Evolutionary conservation across 768 basidiomycete species (phyloP).

Genomic region (Boletus pseudopeckii): DNA sequence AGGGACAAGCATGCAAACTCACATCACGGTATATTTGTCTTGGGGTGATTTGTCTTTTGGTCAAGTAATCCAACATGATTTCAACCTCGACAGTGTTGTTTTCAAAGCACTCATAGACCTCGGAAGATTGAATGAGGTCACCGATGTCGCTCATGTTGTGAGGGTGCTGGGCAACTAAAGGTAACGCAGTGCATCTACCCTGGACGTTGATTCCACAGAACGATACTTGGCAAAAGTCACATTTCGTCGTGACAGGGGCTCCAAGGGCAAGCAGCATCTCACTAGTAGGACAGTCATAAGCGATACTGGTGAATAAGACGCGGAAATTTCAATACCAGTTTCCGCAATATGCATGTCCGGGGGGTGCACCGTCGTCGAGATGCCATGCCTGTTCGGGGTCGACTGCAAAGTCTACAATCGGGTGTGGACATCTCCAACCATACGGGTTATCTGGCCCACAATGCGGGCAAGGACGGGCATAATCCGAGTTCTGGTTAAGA

Average conservation of each 20-base stretch:
- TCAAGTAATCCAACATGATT: slow-evolving; percentile 78
- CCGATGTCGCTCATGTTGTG: slow-evolving; percentile 63
- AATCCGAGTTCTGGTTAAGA: slow-evolving; percentile 60
- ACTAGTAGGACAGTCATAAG: slow-evolving; percentile 34
- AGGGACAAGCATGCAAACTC: slow-evolving; percentile 11
- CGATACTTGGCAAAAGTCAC: slow-evolving; percentile 77
- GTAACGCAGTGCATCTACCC: slow-evolving; percentile 63
- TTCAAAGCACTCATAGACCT: slow-evolving; percentile 78
- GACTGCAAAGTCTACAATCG: slow-evolving; percentile 65
- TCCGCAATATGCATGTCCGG: slow-evolving; percentile 77
- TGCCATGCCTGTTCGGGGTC: slow-evolving; percentile 76
- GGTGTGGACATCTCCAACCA: slow-evolving; percentile 80
- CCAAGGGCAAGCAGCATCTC: slow-evolving; percentile 70
- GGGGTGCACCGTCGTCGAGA: slow-evolving; percentile 72
- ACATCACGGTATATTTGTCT: slow-evolving; percentile 78
- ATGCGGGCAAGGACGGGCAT: slow-evolving; percentile 77
- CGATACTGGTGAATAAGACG: not conserved
- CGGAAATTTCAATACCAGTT: slow-evolving; percentile 58
- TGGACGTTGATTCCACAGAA: slow-evolving; percentile 83
- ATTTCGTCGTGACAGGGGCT: slow-evolving; percentile 77
- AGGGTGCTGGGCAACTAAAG: slow-evolving; percentile 58
- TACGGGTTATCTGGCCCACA: slow-evolving; percentile 65
- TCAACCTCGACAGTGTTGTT: slow-evolving; percentile 79
- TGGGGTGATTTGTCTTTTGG: slow-evolving; percentile 57
- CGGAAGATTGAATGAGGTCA: slow-evolving; percentile 75